phyloP scores from a whole-genome alignment of 345 rosid genomes.

The Jatropha curcas region DNA sequence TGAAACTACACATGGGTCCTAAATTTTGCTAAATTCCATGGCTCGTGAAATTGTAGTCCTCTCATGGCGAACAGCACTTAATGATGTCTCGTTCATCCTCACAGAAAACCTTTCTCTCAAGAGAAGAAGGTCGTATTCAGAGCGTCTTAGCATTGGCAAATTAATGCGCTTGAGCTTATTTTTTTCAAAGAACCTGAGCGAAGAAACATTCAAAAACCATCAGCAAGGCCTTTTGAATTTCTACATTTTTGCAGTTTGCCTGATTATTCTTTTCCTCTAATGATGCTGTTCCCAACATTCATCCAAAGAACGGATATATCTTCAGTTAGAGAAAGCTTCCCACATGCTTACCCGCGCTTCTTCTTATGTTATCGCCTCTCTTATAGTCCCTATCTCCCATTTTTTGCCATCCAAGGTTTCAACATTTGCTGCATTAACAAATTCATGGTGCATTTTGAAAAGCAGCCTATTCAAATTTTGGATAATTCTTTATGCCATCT shows the following conservation, averaged over 20 bases:
- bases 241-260: conserved; percentile 61
- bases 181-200: conserved; percentile 42
- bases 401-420: conserved; percentile 61
- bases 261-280: conserved; percentile 70
- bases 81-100: conserved; percentile 60
- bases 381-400: conserved; percentile 61
- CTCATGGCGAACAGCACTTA: conserved; percentile 49
- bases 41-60: conserved; percentile 59
- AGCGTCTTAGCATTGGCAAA: no score
- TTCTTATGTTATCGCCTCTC: conserved; percentile 58
- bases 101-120: conserved; percentile 55
- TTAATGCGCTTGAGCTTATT: no score
- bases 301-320: conserved; percentile 71
- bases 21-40: conserved; percentile 71
- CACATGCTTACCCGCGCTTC: conserved; percentile 68
- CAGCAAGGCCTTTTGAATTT: conserved; percentile 57
- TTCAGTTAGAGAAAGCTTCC: conserved; percentile 66
- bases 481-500: conserved; percentile 54
- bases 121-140: conserved; percentile 59
- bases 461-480: conserved; percentile 52
- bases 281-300: conserved; percentile 68
- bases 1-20: conserved; percentile 43
- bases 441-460: conserved; percentile 31
- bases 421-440: conserved; percentile 51
- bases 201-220: conserved; percentile 34